Evolutionary conservation across 331 rosid genomes (phyloP).

Genomic region (Stylosanthes scabra): DNA sequence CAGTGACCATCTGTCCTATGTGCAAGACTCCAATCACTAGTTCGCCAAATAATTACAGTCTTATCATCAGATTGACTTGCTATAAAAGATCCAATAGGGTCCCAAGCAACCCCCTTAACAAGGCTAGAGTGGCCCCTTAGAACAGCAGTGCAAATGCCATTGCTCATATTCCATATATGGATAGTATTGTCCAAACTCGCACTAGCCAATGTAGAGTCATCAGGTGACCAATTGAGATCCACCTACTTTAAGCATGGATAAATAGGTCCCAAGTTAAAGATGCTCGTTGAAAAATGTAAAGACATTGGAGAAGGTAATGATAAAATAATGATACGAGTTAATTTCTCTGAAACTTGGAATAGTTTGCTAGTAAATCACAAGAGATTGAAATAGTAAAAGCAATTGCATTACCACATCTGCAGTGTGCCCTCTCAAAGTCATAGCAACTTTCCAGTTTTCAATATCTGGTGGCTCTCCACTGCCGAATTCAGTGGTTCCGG

Average conservation of each 20-base stretch:
- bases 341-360: slow-evolving; percentile 7
- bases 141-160: slow-evolving; percentile 96
- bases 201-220: slow-evolving; percentile 94
- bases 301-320: slow-evolving; percentile 3
- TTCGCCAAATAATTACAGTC: slow-evolving; percentile 97
- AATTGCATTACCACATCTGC: slow-evolving; percentile 97
- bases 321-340: slow-evolving; percentile 20
- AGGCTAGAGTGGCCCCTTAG: slow-evolving; percentile 99
- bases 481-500: slow-evolving; percentile 98
- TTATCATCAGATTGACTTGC: slow-evolving; percentile 99
- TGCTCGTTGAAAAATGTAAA: slow-evolving; percentile 37
- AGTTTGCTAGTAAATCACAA: slow-evolving; percentile 6
- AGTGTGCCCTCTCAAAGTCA: slow-evolving; percentile 97
- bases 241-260: slow-evolving; percentile 97
- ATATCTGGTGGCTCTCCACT: slow-evolving; percentile 99
- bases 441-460: slow-evolving; percentile 96
- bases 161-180: slow-evolving; percentile 96
- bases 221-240: slow-evolving; percentile 99
- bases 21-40: slow-evolving; percentile 99
- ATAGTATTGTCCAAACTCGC: slow-evolving; percentile 97
- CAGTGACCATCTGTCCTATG: slow-evolving; percentile 99
- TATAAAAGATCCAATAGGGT: slow-evolving; percentile 97
- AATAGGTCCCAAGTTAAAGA: slow-evolving; percentile 62
- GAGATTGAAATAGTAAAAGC: slow-evolving; percentile 39
- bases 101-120: slow-evolving; percentile 99